Evolutionary conservation across 345 rosid species (phyloP), one percentile per base, ranked within the genome.

Genomic region (Hibiscus syriacus): DNA sequence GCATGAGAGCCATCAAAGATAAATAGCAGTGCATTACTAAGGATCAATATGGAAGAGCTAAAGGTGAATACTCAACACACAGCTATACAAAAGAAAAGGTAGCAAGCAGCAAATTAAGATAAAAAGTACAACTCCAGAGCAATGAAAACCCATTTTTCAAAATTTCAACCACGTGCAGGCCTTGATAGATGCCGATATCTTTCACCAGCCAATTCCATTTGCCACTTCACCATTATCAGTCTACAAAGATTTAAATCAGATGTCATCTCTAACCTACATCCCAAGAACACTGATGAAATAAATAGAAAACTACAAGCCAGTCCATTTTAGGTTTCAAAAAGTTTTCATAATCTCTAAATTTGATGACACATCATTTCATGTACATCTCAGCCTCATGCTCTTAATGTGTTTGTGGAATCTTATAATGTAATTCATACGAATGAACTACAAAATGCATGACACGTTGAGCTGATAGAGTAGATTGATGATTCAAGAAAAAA

Each of bases 1-100:
- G 30, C 60, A 72, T 34, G 57, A 55, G 57, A 50, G 56, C 22
- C 29, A 14, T 70, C 55, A 55, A 50, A 23, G 17, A 59, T 64
- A 61, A 58, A 43, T 11, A 9, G 22, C 30, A 39, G 46, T 8
- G 43, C 9, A 49, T 5, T 14, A 49, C 27, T 65, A 1, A 64
- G 26, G 22, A 45, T 27, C 38, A 27, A n/a, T 5, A 32, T 6
- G 30, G 20, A 32, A 32, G 19, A 66, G 48, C 30, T 50, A 25
- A 41, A 23, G 66, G 32, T 41, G 30, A 62, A 41, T 41, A 12
- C 34, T 14, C 52, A 62, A 62, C 34, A 62, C 3, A 1, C 27
- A 58, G 9, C 29, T 14, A 22, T 62, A 23, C 49, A 63, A 25
- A 11, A 25, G 26, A 39, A 38, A 20, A 14, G 50, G 36, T 23